Evolutionary conservation across 805 yeast species (phyloP).

Genomic region (Nakazawaea laoshanensis): DNA sequence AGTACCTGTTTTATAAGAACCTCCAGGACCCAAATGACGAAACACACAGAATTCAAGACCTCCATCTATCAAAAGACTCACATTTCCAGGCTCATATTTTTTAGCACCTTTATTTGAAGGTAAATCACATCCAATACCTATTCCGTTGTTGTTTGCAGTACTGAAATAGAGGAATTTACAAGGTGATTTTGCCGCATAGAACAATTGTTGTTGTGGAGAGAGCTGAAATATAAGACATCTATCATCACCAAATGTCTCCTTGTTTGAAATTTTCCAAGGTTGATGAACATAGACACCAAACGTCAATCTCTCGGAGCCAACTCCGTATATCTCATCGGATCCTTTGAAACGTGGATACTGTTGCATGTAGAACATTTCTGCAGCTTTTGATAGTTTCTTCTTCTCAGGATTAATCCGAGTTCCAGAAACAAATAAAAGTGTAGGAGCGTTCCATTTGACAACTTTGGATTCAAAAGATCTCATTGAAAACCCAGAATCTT

Average conservation of each 20-base stretch:
- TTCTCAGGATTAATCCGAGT: conserved; percentile 32
- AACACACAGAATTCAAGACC: conserved; percentile 76
- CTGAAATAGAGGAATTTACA: conserved; percentile 53
- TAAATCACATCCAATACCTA: conserved; percentile 74
- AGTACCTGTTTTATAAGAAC: conserved; percentile 33
- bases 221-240: conserved; percentile 55
- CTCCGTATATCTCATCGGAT: conserved; percentile 3
- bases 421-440: conserved; percentile 66
- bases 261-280: conserved; percentile 76
- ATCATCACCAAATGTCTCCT: conserved; percentile 61
- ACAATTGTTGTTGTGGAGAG: conserved; percentile 57
- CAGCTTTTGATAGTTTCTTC: conserved; percentile 32
- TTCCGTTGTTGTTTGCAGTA: conserved; percentile 59
- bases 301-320: conserved; percentile 28
- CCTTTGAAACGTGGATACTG: conserved; percentile 35
- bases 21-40: conserved; percentile 56
- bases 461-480: conserved; percentile 77
- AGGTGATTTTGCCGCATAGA: conserved; percentile 23
- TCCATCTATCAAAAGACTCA: conserved; percentile 71
- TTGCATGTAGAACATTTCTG: conserved; percentile 35
- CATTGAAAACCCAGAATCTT: conserved; percentile 80
- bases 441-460: conserved; percentile 87
- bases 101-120: conserved; percentile 43
- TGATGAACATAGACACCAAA: conserved; percentile 58
- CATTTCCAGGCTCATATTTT: conserved; percentile 60